Percentiles rank a stretch among this genome's conserved stretches.
These are phyloP conservation scores for Piromyces finnis DNA, from an alignment of 192 early-diverging fungal species.

Conservation along the genomic window DNA sequence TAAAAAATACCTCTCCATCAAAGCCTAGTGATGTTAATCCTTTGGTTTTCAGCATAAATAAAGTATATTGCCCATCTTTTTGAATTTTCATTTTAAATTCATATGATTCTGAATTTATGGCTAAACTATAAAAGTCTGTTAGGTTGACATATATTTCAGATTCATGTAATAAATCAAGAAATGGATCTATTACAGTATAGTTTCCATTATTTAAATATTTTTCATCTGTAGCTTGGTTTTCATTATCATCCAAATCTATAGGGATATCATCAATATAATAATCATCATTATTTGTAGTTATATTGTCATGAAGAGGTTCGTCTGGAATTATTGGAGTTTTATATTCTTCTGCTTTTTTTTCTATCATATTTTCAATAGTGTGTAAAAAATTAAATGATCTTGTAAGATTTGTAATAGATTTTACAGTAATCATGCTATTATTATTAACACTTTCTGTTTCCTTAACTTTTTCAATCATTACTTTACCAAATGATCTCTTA, in stretches of 20 bases:
- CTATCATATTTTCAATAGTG: too few relatives aligned
- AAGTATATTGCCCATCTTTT: not conserved
- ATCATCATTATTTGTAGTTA: not conserved
- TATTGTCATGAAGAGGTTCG: too few relatives aligned
- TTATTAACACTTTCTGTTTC: not conserved
- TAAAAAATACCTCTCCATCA: not conserved
- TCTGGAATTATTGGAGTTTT: too few relatives aligned
- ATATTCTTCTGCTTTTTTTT: too few relatives aligned
- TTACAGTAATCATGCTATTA: not conserved
- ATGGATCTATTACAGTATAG: not conserved
- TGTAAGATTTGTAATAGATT: not conserved
- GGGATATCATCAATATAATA: not conserved
- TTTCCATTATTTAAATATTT: not conserved
- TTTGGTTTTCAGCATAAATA: not conserved
- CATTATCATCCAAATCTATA: not conserved
- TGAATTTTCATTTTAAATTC: not conserved
- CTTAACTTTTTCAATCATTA: not conserved
- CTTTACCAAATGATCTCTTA: not conserved
- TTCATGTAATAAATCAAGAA: not conserved
- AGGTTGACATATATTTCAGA: not conserved
- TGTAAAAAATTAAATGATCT: not conserved
- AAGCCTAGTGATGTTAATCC: not conserved
- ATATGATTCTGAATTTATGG: not conserved
- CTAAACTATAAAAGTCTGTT: not conserved
- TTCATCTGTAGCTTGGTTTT: not conserved